Evolutionary conservation across 2,329 filamentous ascomycete species (phyloP), one percentile per base, ranked within the genome.

Genomic region (Apiospora sp.): DNA sequence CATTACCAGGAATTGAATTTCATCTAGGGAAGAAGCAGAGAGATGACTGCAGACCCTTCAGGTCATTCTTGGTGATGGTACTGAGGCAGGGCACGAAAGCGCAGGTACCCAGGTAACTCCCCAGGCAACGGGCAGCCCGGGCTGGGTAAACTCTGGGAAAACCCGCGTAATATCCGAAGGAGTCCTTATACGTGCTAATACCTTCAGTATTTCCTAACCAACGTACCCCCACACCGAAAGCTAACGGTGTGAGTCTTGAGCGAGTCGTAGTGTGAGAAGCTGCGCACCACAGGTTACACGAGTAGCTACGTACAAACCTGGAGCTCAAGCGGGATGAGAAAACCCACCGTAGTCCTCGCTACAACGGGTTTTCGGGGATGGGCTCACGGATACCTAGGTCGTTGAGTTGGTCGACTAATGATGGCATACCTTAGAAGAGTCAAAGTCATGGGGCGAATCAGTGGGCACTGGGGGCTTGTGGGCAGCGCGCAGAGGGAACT

Each of bases 251-350:
- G 51, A 34, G 24, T 30, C 51, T 58, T 58, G 51, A n/a, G 14
- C 51, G 51, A 58, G 51, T 58, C 51, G 51, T 34, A 27, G 51
- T 58, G 51, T 58, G 51, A 58, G 51, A 58, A 58, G 51, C 51
- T 27, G 51, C 51, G 51, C 51, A 58, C 1, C 5, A 13, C 49
- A 4, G 49, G 49, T 19, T 22, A n/a, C 3, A 12, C 5, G 12
- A 30, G n/a, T 24, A 27, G 49, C 49, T 54, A 54, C 24, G 10
- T 13, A 22, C 7, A 5, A 5, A 24, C 49, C 24, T 3, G 49
- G 27, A 30, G 14, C 4, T 14, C 51, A 58, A 58, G 51, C 51
- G 51, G 27, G 51, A 30, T 58, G 51, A 58, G 24, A 58, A 58
- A 58, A 58, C 51, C 43, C 46, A 54, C 27, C 13, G 51, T 30